Base-by-base conservation (phyloP, 1,284 basidiomycete genomes). In the Thecaphora frezii region DNA sequence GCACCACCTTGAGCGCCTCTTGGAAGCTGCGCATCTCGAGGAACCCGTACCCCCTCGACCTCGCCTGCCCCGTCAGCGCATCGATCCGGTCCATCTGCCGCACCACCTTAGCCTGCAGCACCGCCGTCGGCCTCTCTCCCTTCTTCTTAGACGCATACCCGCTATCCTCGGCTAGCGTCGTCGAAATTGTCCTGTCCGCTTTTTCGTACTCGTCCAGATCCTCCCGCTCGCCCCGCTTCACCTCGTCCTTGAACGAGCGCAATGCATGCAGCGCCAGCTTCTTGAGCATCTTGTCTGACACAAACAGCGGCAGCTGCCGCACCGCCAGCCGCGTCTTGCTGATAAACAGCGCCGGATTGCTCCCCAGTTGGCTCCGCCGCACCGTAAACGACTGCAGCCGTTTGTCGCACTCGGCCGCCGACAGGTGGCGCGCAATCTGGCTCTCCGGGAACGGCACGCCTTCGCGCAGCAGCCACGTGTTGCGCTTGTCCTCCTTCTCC, bases 31-130 rank as follows among this genome's bases (percentile, higher is more conserved):
- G 83, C 85, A 97, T 86, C 82, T 98, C 94, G 39, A 98, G 77
- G 82, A 99, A 98, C 16, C 94, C 96, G 73, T 97, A 99, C 0
- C 94, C 94, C 76, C 89, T 90, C 67, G 88, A 90, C 51, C 89
- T 85, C 2, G 91, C 91, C 66, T 89, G 86, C 2, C 89, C 90
- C 0, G 90, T 93, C 28, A 93, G 79, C 0, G 89, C 83, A 77
- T 98, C 94, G 48, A 94, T 83, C 21, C 91, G 88, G 65, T 96
- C 93, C 23, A 84, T 83, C 78, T 90, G 87, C 16, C 92, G 86
- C 13, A 97, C 87, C 56, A 98, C 87, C 82, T 98, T 97, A 39
- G 88, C 83, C 81, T 98, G 94, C 21, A 84, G 80, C 22, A 85
- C 84, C n/a, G 81, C 83, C 0, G 88, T 87, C 28, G 81, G 82